These are phyloP conservation scores for Coprinopsis cinerea DNA, from an alignment of 768 basidiomycete species.

Conservation along the genomic window DNA sequence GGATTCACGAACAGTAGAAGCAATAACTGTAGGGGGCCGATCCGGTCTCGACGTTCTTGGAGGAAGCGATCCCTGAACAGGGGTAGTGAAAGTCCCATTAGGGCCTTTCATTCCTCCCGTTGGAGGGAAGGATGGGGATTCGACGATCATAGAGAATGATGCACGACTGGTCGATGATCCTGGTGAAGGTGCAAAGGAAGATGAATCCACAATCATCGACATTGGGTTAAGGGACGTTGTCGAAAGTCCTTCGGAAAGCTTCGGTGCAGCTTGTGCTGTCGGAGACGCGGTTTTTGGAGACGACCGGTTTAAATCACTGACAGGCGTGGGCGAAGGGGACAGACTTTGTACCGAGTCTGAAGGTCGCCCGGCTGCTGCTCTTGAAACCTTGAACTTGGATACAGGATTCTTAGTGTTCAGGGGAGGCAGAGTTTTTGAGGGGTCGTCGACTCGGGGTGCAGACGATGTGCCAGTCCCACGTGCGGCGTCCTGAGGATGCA, in stretches of 20 bases:
- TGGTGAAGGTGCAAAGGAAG: slow-evolving; percentile 15
- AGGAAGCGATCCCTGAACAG: slow-evolving; percentile 6
- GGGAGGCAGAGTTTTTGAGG: slow-evolving; percentile 18
- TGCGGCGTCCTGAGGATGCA: slow-evolving; percentile 14
- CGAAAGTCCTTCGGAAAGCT: slow-evolving; percentile 1
- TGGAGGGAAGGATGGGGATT: slow-evolving; percentile 34
- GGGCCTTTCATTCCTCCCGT: slow-evolving; percentile 6
- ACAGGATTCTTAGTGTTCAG: slow-evolving; percentile 28
- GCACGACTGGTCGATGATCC: slow-evolving; percentile 6
- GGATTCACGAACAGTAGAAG: slow-evolving; percentile 11
- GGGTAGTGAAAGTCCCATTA: not conserved
- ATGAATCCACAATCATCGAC: slow-evolving; percentile 16
- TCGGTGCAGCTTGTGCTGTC: slow-evolving; percentile 1
- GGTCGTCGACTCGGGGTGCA: slow-evolving; percentile 9
- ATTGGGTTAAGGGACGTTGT: slow-evolving; percentile 16
- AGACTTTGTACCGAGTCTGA: slow-evolving; percentile 7
- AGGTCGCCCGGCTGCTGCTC: slow-evolving; percentile 26
- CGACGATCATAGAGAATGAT: slow-evolving; percentile 27
- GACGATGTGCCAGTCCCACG: slow-evolving; percentile 1
- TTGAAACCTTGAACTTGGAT: slow-evolving; percentile 47
- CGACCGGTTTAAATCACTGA: slow-evolving; percentile 17
- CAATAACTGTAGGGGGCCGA: slow-evolving; percentile 16
- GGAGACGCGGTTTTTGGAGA: slow-evolving; percentile 27
- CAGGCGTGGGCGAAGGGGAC: slow-evolving; percentile 4
- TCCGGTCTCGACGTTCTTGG: slow-evolving; percentile 13